Percentiles rank a stretch among this genome's conserved stretches.
Evolutionary conservation across 305 asterid genomes (phyloP).

Genomic region (Fraxinus greggii): DNA sequence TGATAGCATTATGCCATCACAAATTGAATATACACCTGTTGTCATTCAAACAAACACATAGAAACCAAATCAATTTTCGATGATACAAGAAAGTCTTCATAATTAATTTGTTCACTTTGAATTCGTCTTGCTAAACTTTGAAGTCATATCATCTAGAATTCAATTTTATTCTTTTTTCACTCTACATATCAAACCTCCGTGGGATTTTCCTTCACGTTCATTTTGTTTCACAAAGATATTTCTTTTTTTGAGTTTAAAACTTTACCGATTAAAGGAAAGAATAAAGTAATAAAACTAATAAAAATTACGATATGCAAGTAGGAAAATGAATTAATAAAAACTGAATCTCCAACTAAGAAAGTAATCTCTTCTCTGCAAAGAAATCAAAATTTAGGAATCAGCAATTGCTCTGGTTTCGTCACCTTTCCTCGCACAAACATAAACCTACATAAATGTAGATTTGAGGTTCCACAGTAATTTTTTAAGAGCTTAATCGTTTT

Average conservation of each 20-base stretch:
- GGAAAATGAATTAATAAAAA: not conserved
- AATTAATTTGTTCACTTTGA: conserved; percentile 3
- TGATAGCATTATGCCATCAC: conserved; percentile 75
- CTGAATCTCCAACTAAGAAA: not conserved
- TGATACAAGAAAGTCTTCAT: not conserved
- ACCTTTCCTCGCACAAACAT: not conserved
- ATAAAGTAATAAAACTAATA: not conserved
- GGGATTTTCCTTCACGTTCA: not conserved
- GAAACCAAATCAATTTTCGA: conserved; percentile 21
- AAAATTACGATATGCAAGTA: not conserved
- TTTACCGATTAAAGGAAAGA: not conserved
- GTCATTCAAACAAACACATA: conserved; percentile 26
- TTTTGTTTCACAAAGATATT: not conserved
- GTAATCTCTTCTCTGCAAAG: not conserved
- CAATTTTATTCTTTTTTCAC: not conserved
- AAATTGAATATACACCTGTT: conserved; percentile 73
- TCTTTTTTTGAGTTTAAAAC: not conserved
- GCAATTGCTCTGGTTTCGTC: not conserved
- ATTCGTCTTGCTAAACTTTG: not conserved
- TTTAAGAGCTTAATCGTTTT: not conserved
- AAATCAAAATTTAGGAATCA: not conserved
- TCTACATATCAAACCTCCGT: not conserved
- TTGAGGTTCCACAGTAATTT: not conserved
- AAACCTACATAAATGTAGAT: conserved; percentile 13
- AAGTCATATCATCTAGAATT: not conserved